Evolutionary conservation across 108 stramenopile species (phyloP).

Genomic region (Cyclotella sp.): DNA sequence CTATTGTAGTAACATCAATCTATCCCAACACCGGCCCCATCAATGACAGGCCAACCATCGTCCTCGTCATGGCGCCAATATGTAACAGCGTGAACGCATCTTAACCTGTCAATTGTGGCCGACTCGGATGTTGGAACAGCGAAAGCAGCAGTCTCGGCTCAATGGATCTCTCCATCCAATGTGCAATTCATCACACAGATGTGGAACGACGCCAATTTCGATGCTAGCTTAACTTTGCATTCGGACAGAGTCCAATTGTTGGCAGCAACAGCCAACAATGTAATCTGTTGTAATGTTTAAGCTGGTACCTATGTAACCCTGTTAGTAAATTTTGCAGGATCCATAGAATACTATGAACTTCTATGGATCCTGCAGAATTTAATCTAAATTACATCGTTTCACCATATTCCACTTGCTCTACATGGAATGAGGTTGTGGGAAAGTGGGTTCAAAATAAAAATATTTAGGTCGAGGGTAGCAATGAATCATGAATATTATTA

Average conservation of each 20-base stretch:
- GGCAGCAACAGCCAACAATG: conserved; percentile 8
- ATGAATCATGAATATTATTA: too few species aligned
- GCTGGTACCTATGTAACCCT: too few species aligned
- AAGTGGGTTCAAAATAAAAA: too few species aligned
- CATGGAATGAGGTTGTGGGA: too few species aligned
- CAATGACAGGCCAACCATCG: background rate
- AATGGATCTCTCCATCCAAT: conserved; percentile 16
- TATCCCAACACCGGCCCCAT: conserved; percentile 5
- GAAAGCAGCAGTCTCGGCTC: conserved; percentile 1
- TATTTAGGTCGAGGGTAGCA: too few species aligned
- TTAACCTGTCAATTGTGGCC: conserved; percentile 4
- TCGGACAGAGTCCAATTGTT: background rate
- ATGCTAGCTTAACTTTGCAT: conserved; percentile 11
- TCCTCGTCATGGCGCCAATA: background rate
- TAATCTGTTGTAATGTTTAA: too few species aligned
- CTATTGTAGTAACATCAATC: conserved; percentile 8
- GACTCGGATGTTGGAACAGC: background rate
- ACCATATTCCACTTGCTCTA: too few species aligned
- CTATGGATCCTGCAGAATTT: too few species aligned
- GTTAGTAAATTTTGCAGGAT: too few species aligned
- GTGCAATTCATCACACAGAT: conserved; percentile 6
- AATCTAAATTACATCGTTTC: too few species aligned
- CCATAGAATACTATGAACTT: too few species aligned
- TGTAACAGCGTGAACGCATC: background rate
- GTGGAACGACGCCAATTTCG: conserved; percentile 2